phyloP scores from a whole-genome alignment of 1,139 yeast genomes.

The Magnusiomyces paraingens region DNA sequence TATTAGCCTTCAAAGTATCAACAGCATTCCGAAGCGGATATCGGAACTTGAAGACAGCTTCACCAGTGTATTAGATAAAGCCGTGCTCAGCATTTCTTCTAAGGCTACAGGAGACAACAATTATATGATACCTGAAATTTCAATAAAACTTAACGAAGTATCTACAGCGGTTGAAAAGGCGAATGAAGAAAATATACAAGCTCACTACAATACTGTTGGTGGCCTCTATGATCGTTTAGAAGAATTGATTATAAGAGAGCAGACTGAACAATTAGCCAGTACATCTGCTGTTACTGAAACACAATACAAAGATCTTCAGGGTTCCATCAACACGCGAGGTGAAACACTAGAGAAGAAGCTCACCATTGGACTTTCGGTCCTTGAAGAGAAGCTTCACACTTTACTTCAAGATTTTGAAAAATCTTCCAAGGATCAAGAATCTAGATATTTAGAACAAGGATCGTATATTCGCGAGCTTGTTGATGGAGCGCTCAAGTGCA shows the following conservation, averaged over 20 bases:
- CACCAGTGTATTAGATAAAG: not conserved
- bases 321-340: not conserved
- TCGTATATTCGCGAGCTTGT: too few species aligned
- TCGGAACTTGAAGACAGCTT: conserved; percentile 1
- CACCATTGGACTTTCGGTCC: not conserved
- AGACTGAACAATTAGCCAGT: not conserved
- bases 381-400: not conserved
- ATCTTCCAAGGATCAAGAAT: too few species aligned
- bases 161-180: not conserved
- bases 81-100: not conserved
- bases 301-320: not conserved
- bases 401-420: not conserved
- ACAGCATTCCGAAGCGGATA: not conserved
- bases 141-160: not conserved
- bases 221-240: not conserved
- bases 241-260: not conserved
- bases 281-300: not conserved
- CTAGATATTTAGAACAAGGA: too few species aligned
- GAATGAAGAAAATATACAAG: not conserved
- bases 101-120: conserved; percentile 1
- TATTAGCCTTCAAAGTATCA: not conserved
- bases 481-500: too few species aligned
- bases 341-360: not conserved
- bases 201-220: not conserved
- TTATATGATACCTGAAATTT: conserved; percentile 10